These are phyloP conservation scores for Schizochytrium sp. DNA, from an alignment of 108 stramenopile genomes.

Conservation along the genomic window DNA sequence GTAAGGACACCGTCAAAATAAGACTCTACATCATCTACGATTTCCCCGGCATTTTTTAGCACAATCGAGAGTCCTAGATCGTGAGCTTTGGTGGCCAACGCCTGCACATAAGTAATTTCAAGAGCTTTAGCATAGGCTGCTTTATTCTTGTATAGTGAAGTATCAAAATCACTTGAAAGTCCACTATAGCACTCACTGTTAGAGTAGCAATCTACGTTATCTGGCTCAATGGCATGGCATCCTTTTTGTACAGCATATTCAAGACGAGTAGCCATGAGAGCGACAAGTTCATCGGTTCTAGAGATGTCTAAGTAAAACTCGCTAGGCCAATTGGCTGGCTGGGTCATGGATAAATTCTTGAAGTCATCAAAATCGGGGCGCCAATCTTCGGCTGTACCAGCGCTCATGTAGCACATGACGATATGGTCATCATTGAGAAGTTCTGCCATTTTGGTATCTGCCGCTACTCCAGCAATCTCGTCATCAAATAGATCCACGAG, in stretches of 20 bases:
- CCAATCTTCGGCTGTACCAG: slow-evolving; percentile 46
- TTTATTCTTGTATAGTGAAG: neutral
- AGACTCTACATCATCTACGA: neutral
- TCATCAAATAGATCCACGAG: slow-evolving; percentile 20
- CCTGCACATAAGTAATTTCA: neutral
- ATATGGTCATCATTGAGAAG: neutral
- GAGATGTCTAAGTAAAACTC: slow-evolving; percentile 55
- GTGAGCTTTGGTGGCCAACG: neutral
- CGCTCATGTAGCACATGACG: slow-evolving; percentile 56
- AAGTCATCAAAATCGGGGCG: neutral
- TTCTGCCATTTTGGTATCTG: neutral
- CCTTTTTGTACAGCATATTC: neutral
- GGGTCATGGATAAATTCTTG: neutral
- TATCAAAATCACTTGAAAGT: neutral
- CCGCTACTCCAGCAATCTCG: neutral
- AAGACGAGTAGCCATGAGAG: slow-evolving; percentile 2
- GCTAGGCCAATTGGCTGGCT: slow-evolving; percentile 23
- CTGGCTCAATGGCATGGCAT: slow-evolving; percentile 43
- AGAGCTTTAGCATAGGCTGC: slow-evolving; percentile 6
- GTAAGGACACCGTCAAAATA: slow-evolving; percentile 47
- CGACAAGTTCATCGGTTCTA: neutral
- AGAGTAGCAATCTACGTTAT: slow-evolving; percentile 39
- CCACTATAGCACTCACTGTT: slow-evolving; percentile 40
- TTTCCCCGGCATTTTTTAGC: slow-evolving; percentile 6
- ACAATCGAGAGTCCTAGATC: slow-evolving; percentile 13